These are phyloP conservation scores for Cutaneotrichosporon sp. DNA, from an alignment of 1,284 basidiomycete species.

Conservation along the genomic window DNA sequence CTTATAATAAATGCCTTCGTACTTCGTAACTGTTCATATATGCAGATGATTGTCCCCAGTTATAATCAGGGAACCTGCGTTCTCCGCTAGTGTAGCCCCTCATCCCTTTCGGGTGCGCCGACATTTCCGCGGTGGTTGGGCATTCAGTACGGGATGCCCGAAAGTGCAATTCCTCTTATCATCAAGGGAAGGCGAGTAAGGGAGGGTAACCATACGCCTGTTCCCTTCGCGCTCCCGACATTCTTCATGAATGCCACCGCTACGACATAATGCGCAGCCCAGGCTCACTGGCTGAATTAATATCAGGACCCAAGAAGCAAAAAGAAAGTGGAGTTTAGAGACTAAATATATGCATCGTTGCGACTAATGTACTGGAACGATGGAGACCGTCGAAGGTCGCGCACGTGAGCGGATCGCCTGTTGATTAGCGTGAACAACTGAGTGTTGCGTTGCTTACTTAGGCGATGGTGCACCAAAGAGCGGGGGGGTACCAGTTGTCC, in stretches of 20 bases:
- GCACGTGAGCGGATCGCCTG: background rate
- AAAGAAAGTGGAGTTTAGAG: background rate
- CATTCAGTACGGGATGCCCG: too few species aligned
- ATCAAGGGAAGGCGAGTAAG: too few species aligned
- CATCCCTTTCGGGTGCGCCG: too few species aligned
- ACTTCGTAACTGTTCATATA: background rate
- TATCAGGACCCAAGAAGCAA: too few species aligned
- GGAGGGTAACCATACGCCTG: too few species aligned
- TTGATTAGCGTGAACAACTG: background rate
- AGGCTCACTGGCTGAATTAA: too few species aligned
- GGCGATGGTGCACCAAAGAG: background rate
- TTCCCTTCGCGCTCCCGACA: too few species aligned
- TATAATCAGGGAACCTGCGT: background rate
- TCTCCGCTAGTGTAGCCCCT: too few species aligned
- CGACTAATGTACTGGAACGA: background rate
- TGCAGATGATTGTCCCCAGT: background rate
- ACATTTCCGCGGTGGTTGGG: too few species aligned
- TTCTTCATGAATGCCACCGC: too few species aligned
- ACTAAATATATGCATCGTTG: constrained; percentile 7
- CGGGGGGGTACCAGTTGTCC: background rate
- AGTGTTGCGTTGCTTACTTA: background rate
- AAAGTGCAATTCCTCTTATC: too few species aligned
- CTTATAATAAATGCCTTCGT: background rate
- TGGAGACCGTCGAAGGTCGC: background rate
- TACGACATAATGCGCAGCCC: too few species aligned